Evolutionary conservation across 176 grass and related monocot genomes (phyloP).

Genomic region (Aegilops tauschii): DNA sequence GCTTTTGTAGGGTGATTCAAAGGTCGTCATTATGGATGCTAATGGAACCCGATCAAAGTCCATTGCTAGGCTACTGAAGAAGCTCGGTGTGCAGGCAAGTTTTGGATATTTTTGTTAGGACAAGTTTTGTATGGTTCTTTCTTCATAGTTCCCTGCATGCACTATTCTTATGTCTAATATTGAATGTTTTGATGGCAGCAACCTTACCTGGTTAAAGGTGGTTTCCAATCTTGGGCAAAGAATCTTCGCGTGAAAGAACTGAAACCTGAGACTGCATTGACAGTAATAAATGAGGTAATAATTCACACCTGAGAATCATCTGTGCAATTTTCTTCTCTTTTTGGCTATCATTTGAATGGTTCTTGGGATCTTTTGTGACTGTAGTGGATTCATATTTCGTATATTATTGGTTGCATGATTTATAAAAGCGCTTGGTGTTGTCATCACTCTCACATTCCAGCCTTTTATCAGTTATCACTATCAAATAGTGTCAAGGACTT

Average conservation of each 20-base stretch:
- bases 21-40: constrained; percentile 92
- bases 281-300: constrained; percentile 89
- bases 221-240: constrained; percentile 88
- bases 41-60: constrained; percentile 73
- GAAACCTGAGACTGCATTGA: constrained; percentile 86
- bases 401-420: neutral
- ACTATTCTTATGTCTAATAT: constrained; percentile 36
- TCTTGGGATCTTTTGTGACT: constrained; percentile 5
- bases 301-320: constrained; percentile 7
- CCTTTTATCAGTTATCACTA: neutral
- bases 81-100: constrained; percentile 85
- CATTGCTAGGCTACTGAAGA: constrained; percentile 92
- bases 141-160: neutral
- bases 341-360: constrained; percentile 9
- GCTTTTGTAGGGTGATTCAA: constrained; percentile 64
- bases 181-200: constrained; percentile 49
- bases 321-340: neutral
- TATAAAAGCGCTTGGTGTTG: neutral
- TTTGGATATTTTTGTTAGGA: neutral
- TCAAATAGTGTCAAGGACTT: neutral
- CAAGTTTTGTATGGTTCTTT: constrained; percentile 32
- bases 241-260: constrained; percentile 83
- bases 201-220: constrained; percentile 91
- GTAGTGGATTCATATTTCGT: neutral
- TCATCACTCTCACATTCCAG: neutral